Evolutionary conservation across 495 filamentous ascomycete genomes (phyloP).

Genomic region (Penicillium crystallinum): DNA sequence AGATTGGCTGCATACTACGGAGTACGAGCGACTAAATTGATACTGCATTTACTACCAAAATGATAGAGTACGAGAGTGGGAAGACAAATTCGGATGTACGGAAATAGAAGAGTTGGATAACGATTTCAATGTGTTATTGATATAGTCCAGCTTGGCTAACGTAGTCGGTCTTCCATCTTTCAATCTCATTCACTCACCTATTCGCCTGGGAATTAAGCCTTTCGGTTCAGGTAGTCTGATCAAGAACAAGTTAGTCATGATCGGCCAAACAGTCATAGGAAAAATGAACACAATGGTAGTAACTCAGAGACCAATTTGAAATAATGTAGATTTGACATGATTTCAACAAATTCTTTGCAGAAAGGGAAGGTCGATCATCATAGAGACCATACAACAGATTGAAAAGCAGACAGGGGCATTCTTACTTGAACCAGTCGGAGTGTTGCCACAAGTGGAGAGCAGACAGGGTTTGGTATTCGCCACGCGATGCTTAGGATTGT

Average conservation of each 20-base stretch:
- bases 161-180: no score
- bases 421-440: conserved; percentile 10
- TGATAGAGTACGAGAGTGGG: no score
- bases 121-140: no score
- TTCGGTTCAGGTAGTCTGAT: no score
- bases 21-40: no score
- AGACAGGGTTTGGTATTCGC: conserved; percentile 1
- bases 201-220: no score
- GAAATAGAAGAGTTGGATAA: no score
- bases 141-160: no score
- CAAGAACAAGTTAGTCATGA: neutral
- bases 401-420: neutral
- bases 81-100: no score
- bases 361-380: conserved; percentile 21
- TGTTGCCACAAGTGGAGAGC: conserved; percentile 2
- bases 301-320: conserved; percentile 18
- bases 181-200: no score
- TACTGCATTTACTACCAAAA: no score
- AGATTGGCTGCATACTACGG: no score
- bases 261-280: neutral
- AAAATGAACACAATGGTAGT: conserved; percentile 1
- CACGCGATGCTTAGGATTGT: neutral
- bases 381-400: neutral
- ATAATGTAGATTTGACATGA: conserved; percentile 18
- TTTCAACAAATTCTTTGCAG: conserved; percentile 17